These are phyloP conservation scores for Hypoxylon sp. DNA, from an alignment of 2,329 filamentous ascomycete species.

Conservation along the genomic window DNA sequence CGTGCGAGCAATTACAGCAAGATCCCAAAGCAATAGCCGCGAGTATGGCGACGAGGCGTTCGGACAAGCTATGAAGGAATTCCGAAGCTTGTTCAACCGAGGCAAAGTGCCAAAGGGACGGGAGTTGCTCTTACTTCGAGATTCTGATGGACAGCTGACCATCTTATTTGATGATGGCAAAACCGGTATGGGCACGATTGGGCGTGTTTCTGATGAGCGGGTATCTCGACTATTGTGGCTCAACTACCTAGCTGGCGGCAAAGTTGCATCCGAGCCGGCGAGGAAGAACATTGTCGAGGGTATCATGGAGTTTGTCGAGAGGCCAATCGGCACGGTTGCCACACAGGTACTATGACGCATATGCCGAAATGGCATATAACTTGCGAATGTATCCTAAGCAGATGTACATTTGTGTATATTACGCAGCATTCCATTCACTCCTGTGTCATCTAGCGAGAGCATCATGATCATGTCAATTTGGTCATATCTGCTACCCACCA, in stretches of 20 bases:
- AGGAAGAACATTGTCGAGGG: constrained; percentile 88
- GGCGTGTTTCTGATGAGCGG: constrained; percentile 82
- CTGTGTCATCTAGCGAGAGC: constrained; percentile 34
- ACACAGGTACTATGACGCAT: constrained; percentile 73
- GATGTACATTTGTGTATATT: constrained; percentile 42
- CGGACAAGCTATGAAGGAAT: constrained; percentile 79
- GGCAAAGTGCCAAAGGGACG: constrained; percentile 85
- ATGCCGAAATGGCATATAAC: constrained; percentile 42
- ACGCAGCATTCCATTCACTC: constrained; percentile 36
- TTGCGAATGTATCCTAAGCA: constrained; percentile 45
- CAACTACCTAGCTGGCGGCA: constrained; percentile 88
- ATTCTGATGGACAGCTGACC: constrained; percentile 74
- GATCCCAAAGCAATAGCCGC: constrained; percentile 71
- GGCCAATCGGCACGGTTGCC: constrained; percentile 89
- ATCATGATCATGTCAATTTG: constrained; percentile 28
- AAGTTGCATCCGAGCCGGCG: constrained; percentile 87
- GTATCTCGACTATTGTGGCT: constrained; percentile 88
- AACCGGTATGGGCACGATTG: constrained; percentile 70
- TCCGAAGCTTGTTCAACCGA: constrained; percentile 86
- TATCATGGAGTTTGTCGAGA: constrained; percentile 87
- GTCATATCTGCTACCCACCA: constrained; percentile 24
- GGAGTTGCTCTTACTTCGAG: constrained; percentile 80
- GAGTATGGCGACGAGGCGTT: constrained; percentile 80
- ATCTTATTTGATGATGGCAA: constrained; percentile 75
- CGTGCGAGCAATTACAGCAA: constrained; percentile 84